These are phyloP conservation scores for Schoenoplectus tabernaemontani DNA, from an alignment of 202 grass and related monocot genomes.

Conservation along the genomic window DNA sequence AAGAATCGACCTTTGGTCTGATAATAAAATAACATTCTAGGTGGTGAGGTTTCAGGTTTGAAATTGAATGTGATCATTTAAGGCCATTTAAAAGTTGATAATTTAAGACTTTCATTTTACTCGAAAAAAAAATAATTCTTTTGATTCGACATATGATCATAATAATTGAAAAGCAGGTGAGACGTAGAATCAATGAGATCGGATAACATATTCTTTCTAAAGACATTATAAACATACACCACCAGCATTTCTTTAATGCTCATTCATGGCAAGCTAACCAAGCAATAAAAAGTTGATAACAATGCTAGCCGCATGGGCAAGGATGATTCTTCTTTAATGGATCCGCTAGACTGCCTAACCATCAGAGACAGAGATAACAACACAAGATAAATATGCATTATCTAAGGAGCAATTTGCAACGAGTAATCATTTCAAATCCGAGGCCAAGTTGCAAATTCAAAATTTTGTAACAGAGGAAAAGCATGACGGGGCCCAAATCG, in stretches of 20 bases:
- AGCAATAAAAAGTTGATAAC: neutral
- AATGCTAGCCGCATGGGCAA: neutral
- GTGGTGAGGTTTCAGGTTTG: no score
- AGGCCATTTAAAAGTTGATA: no score
- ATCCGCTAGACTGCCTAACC: neutral
- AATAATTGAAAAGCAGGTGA: conserved; percentile 11
- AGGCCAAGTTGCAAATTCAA: conserved; percentile 13
- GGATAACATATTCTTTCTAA: neutral
- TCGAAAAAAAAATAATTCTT: no score
- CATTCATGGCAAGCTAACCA: neutral
- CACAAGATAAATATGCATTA: neutral
- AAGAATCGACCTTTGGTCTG: no score
- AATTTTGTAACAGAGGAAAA: neutral
- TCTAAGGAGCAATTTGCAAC: conserved; percentile 8
- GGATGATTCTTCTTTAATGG: neutral
- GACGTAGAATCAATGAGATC: neutral
- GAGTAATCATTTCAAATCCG: neutral
- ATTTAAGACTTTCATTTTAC: no score
- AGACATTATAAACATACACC: neutral
- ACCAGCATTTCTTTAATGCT: conserved; percentile 7
- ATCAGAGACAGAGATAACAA: neutral
- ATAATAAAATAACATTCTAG: no score
- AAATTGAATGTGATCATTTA: no score
- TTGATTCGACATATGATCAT: neutral
- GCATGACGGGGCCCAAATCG: neutral